A percentile compares a stretch with the other conserved stretches of the same genome.
Evolutionary conservation across 768 basidiomycete genomes (phyloP).

Genomic region (Sporobolomyces phaffii): DNA sequence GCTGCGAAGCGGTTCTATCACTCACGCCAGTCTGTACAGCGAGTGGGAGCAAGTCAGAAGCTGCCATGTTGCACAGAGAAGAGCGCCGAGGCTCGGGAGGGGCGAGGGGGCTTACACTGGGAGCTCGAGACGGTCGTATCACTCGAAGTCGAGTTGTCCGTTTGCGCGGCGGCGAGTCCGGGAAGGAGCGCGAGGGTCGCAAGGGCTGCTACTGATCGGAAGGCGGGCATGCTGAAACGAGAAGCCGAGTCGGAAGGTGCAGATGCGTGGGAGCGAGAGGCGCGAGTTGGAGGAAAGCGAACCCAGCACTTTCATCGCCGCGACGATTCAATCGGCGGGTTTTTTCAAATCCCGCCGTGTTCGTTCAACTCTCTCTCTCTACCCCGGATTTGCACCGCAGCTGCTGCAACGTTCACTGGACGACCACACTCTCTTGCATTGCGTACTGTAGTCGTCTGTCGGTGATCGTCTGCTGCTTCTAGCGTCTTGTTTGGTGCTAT

Average conservation of each 20-base stretch:
- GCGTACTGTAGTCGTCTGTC: too few relatives aligned
- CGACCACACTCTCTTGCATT: too few relatives aligned
- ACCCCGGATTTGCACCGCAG: too few relatives aligned
- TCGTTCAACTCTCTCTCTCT: too few relatives aligned
- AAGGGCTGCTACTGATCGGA: background rate
- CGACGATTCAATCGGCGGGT: too few relatives aligned
- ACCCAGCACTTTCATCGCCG: too few relatives aligned
- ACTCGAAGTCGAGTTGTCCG: conserved; percentile 7
- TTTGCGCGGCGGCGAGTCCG: background rate
- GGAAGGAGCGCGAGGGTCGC: background rate
- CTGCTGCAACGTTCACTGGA: too few relatives aligned
- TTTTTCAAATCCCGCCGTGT: too few relatives aligned
- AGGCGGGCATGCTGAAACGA: background rate
- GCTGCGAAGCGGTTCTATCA: background rate
- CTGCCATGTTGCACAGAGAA: too few relatives aligned
- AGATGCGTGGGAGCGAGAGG: background rate
- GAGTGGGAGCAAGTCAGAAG: background rate
- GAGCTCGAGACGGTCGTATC: conserved; percentile 5
- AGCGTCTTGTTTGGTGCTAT: too few relatives aligned
- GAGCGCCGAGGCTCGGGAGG: background rate
- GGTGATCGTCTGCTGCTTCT: too few relatives aligned
- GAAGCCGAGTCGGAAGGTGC: background rate
- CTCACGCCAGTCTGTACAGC: conserved; percentile 20
- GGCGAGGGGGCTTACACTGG: background rate
- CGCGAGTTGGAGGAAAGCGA: too few relatives aligned